Base-by-base conservation (phyloP, 305 asterid genomes). In the Fraxinus xanthoxyloides region DNA sequence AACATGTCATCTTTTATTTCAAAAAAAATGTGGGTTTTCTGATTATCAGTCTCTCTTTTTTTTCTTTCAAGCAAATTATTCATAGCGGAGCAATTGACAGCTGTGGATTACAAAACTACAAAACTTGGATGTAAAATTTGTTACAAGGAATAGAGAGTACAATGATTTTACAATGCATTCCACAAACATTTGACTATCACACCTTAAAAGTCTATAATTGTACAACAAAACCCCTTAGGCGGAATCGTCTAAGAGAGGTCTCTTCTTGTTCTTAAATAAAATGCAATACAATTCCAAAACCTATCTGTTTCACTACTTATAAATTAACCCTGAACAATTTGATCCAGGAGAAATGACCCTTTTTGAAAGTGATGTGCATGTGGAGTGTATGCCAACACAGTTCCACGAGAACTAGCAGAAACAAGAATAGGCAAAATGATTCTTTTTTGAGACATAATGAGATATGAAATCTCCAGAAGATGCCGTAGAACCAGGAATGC, bases 361-460 rank as follows among this genome's bases (percentile, higher is more conserved):
- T 24, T 65, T 10, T 9, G 2, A 1, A 28, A 26, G 73, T 24
- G 35, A 8, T 26, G 17, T 65, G 0, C 2, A 26, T 63, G 34
- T 24, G 15, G 70, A 26, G 72, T 63, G 17, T 23, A 0, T 6
- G 34, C 28, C 19, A 1, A 40, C 3, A 40, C 51, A 9, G 59
- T 46, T 46, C 21, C 59, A 46, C 32, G n/a, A 24, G 77, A 54
- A 77, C 91, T 94, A 94, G 92, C 98, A 94, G 82, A 87, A 94
- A 87, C 99, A 96, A 19, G 98, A 90, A 84, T 93, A 93, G 3
- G 97, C 98, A 67, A 93, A 92, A 88, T 96, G 99, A 88, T 94
- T 96, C 93, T 86, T 92, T 83, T 91, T 90, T 13, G 94, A 74
- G 86, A 96, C 89, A 76, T 94, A 96, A 86, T 91, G 98, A 12